Conservation (phyloP, 2,329 filamentous ascomycete genomes). For the Fusarium mexicanum region DNA sequence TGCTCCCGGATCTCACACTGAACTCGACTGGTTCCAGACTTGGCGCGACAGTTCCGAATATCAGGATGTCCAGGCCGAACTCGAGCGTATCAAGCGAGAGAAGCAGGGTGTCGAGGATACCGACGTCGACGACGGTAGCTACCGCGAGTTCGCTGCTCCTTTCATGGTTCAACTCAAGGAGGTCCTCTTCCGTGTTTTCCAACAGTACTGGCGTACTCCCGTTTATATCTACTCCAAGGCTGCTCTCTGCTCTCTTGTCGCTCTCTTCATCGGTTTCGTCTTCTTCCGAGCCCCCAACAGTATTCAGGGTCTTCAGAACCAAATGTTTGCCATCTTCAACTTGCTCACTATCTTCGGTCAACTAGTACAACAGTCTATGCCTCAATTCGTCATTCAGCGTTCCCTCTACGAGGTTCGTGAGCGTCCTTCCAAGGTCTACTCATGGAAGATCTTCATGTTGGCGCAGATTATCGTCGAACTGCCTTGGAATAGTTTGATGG, state of each 20-base stretch:
- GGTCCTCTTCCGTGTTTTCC: slow-evolving; percentile 79
- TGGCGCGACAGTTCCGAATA: slow-evolving; percentile 71
- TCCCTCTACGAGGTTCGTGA: slow-evolving; percentile 87
- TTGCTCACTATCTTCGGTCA: slow-evolving; percentile 83
- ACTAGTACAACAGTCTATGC: slow-evolving; percentile 83
- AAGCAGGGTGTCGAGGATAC: slow-evolving; percentile 48
- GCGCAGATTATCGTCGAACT: slow-evolving; percentile 86
- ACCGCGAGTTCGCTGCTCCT: slow-evolving; percentile 83
- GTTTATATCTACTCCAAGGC: slow-evolving; percentile 89
- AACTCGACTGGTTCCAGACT: slow-evolving; percentile 71
- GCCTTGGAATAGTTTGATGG: slow-evolving; percentile 83
- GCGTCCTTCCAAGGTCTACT: slow-evolving; percentile 84
- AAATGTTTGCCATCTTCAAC: slow-evolving; percentile 89
- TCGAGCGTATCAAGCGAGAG: slow-evolving; percentile 64
- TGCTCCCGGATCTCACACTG: slow-evolving; percentile 69
- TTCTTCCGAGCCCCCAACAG: slow-evolving; percentile 78
- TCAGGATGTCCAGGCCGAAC: slow-evolving; percentile 63
- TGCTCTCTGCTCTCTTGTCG: slow-evolving; percentile 69
- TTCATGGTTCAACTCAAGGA: slow-evolving; percentile 73
- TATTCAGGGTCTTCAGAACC: slow-evolving; percentile 83
- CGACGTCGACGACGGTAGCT: slow-evolving; percentile 56
- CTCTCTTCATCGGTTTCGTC: slow-evolving; percentile 84
- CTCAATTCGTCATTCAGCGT: slow-evolving; percentile 84
- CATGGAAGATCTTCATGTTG: slow-evolving; percentile 86
- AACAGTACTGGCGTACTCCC: slow-evolving; percentile 92